Evolutionary conservation across 768 basidiomycete species (phyloP).

Genomic region (Suillus occidentalis): DNA sequence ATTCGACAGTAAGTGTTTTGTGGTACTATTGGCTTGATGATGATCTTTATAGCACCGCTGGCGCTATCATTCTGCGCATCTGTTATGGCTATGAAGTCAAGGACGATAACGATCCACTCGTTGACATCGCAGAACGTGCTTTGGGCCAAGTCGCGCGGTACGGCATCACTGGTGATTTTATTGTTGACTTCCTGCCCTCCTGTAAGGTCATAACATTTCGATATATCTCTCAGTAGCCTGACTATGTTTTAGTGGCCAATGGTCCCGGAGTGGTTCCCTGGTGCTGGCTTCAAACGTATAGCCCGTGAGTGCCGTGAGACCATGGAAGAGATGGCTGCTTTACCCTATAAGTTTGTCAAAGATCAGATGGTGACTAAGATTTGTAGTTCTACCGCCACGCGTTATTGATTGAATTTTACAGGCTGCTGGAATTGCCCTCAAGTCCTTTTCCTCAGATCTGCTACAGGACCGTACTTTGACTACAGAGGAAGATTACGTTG

Average conservation of each 20-base stretch:
- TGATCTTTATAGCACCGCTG: conserved; percentile 11
- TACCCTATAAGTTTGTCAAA: conserved; percentile 45
- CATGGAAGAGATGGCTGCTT: conserved; percentile 39
- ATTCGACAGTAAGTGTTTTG: conserved; percentile 20
- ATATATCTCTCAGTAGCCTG: neutral
- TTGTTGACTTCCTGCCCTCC: conserved; percentile 24
- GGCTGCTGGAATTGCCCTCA: conserved; percentile 18
- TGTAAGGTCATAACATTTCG: conserved; percentile 9
- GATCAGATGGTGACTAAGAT: conserved; percentile 43
- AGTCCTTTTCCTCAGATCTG: conserved; percentile 20
- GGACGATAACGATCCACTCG: conserved; percentile 36
- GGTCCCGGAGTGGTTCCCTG: conserved; percentile 37
- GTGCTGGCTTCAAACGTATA: conserved; percentile 33
- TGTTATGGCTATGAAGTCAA: conserved; percentile 42
- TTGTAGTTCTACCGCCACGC: neutral
- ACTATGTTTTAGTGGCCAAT: conserved; percentile 22
- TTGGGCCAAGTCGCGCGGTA: conserved; percentile 17
- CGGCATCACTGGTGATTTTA: conserved; percentile 11
- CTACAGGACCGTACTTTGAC: conserved; percentile 13
- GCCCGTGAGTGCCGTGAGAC: conserved; percentile 26
- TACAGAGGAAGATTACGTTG: conserved; percentile 17
- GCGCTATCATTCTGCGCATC: conserved; percentile 36
- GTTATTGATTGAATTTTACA: conserved; percentile 5
- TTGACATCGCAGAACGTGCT: conserved; percentile 28
- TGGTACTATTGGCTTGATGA: neutral